Base-by-base conservation (phyloP, 176 grass and related monocot genomes). In the Hyparrhenia diplandra region DNA sequence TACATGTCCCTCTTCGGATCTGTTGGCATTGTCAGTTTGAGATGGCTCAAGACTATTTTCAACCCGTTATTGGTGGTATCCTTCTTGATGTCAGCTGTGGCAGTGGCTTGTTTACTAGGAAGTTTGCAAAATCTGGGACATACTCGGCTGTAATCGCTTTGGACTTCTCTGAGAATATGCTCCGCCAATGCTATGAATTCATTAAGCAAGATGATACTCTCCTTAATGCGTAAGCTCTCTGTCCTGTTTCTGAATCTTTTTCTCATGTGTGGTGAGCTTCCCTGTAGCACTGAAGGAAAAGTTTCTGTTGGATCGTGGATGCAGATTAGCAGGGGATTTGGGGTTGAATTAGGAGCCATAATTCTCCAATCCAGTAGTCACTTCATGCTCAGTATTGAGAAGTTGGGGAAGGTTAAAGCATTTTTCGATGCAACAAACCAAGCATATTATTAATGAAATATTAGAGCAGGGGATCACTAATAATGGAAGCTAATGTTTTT, bases 101-200 rank as follows among this genome's bases (percentile, higher is more conserved):
- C 13, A 98, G 95, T 67, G 95, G 95, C 13, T 87, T 98, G 84
- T 98, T 98, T 77, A 89, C 95, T 51, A 94, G 95, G 43, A 90
- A 89, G 63, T 98, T 98, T 84, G 92, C 90, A 73, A 94, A 89
- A 75, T 92, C 92, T 87, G 89, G 86, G 43, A 68, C 88, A 81
- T 98, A 94, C 84, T 94, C 95, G 72, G 61, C 84, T 43, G 95
- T 98, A 64, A 85, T 98, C 39, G 95, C 88, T 80, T 63, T 98
- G 75, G 95, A 98, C 75, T 98, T 98, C 67, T 98, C 95, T 23
- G 92, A 98, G 88, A 98, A 98, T 86, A 98, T 98, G 95, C 92
- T 98, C 77, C 88, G 88, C 11, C 95, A 98, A 32, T 98, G 88
- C 74, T 92, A 98, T 76, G 92, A 94, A 25, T 98, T 94, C 80